Conservation (phyloP, 139 green algal species). For the Closterium sp. region DNA sequence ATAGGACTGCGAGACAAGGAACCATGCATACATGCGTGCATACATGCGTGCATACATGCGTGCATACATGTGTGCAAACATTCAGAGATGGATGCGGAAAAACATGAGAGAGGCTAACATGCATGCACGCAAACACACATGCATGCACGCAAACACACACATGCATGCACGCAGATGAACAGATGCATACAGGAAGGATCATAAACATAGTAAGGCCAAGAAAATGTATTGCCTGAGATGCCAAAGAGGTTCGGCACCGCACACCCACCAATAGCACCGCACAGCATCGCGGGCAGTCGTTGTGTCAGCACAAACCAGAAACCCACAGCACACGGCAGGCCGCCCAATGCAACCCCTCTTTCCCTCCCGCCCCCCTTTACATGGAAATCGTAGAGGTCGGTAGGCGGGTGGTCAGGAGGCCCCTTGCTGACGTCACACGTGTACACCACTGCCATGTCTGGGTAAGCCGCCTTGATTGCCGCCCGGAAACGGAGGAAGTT, state of each 20-base stretch:
- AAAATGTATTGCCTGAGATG: too few relatives aligned
- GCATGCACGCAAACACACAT: background rate
- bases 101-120: too few relatives aligned
- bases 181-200: too few relatives aligned
- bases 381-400: conserved; percentile 49
- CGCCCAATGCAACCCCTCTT: background rate
- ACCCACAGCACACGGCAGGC: background rate
- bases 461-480: conserved; percentile 41
- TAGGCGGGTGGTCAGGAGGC: conserved; percentile 24
- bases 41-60: background rate
- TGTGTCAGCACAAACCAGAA: background rate
- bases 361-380: background rate
- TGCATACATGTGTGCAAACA: too few relatives aligned
- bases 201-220: too few relatives aligned
- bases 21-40: background rate
- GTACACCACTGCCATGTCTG: conserved; percentile 37
- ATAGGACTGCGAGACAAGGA: too few relatives aligned
- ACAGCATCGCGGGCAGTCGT: too few relatives aligned
- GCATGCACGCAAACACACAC: background rate
- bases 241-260: too few relatives aligned
- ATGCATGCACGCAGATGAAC: background rate
- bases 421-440: conserved; percentile 31
- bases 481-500: conserved; percentile 39
- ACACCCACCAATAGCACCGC: too few relatives aligned
- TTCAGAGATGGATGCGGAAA: too few relatives aligned